phyloP scores from a whole-genome alignment of 2,329 filamentous ascomycete species.

The Sclerotinia sclerotiorum region DNA sequence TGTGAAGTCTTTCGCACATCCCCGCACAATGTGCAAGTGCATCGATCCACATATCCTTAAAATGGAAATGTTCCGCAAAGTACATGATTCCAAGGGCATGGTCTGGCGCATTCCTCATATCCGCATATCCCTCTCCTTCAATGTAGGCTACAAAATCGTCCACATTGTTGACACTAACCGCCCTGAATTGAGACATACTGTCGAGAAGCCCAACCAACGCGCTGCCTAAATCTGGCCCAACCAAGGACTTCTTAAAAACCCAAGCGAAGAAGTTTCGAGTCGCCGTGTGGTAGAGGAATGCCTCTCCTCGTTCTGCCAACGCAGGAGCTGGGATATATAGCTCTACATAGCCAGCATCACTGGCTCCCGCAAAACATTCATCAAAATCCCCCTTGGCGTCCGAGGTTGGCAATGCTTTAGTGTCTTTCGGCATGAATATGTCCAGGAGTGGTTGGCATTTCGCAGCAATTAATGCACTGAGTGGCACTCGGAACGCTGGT shows the following conservation, averaged over 20 bases:
- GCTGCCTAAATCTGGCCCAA: conserved; percentile 64
- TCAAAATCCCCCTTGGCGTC: conserved; percentile 8
- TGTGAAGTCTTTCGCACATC: conserved; percentile 63
- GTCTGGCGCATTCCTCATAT: conserved; percentile 63
- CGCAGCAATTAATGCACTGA: conserved; percentile 55
- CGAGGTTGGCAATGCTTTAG: conserved; percentile 25
- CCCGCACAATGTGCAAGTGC: conserved; percentile 77
- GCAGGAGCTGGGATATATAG: conserved; percentile 69
- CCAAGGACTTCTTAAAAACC: conserved; percentile 62
- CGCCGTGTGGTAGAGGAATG: conserved; percentile 63
- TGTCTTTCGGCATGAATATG: conserved; percentile 45
- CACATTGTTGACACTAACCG: conserved; percentile 54
- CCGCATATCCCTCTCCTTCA: conserved; percentile 67
- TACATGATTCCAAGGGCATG: conserved; percentile 68
- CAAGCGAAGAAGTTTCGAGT: conserved; percentile 77
- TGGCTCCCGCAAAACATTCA: not conserved
- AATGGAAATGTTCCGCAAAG: conserved; percentile 64
- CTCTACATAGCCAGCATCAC: conserved; percentile 45
- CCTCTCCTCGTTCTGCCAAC: conserved; percentile 51
- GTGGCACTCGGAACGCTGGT: conserved; percentile 66
- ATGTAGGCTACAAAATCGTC: conserved; percentile 64
- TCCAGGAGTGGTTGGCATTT: conserved; percentile 62
- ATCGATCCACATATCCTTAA: conserved; percentile 66
- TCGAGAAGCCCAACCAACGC: conserved; percentile 65
- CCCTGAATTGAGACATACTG: conserved; percentile 63